These are phyloP conservation scores for Pseudonitzschia delicatissima DNA, from an alignment of 108 stramenopile genomes.

Conservation along the genomic window DNA sequence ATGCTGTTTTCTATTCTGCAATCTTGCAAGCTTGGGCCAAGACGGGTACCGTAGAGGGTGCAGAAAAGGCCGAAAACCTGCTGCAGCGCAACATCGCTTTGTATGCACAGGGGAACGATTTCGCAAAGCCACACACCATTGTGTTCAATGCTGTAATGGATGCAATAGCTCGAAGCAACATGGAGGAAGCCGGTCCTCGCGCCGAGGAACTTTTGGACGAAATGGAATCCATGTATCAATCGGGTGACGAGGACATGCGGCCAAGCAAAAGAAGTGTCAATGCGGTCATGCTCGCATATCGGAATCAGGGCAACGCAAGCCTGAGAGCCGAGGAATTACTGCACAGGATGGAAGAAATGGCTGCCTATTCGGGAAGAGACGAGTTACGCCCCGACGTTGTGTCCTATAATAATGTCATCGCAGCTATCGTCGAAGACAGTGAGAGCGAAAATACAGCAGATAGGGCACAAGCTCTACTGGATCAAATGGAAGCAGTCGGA, in stretches of 20 bases:
- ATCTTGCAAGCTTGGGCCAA: slow-evolving; percentile 28
- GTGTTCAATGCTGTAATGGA: slow-evolving; percentile 42
- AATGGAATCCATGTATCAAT: slow-evolving; percentile 38
- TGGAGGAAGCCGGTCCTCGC: slow-evolving; percentile 30
- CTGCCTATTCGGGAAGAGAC: slow-evolving; percentile 3
- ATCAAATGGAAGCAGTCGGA: slow-evolving; percentile 16
- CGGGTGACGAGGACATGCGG: slow-evolving; percentile 33
- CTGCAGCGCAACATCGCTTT: slow-evolving; percentile 16
- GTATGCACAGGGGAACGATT: slow-evolving; percentile 10
- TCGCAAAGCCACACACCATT: slow-evolving; percentile 32
- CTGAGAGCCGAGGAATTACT: slow-evolving; percentile 11
- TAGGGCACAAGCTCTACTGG: slow-evolving; percentile 24
- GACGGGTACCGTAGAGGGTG: slow-evolving; percentile 10
- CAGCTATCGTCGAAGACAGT: slow-evolving; percentile 6
- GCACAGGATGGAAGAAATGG: slow-evolving; percentile 10
- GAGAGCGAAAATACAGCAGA: slow-evolving; percentile 12
- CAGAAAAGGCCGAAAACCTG: slow-evolving; percentile 10
- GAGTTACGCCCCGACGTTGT: slow-evolving; percentile 9
- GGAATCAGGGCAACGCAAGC: background rate
- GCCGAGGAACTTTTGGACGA: slow-evolving; percentile 44
- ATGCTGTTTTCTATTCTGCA: slow-evolving; percentile 21
- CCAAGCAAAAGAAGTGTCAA: slow-evolving; percentile 49
- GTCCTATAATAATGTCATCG: slow-evolving; percentile 14
- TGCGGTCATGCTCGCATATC: slow-evolving; percentile 33
- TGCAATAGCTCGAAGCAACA: slow-evolving; percentile 40